Conservation (phyloP, 1,284 basidiomycete species). For the Sporisorium scitamineum region DNA sequence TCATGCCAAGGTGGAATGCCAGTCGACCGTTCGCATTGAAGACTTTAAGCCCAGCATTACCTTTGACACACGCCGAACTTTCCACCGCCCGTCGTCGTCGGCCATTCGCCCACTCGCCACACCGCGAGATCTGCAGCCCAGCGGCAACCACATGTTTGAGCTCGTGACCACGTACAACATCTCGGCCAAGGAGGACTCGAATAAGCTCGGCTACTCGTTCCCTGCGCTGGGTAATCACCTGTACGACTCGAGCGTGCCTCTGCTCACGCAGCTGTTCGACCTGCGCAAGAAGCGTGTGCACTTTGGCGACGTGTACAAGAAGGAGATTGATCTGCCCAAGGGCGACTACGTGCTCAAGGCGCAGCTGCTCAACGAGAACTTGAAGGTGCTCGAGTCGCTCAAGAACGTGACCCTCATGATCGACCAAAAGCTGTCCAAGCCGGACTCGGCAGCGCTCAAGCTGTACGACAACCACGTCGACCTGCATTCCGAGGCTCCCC, state of each 20-base stretch:
- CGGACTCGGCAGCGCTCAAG: conserved; percentile 61
- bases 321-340: conserved; percentile 65
- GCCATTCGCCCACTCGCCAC: conserved; percentile 59
- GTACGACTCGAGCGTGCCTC: conserved; percentile 67
- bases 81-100: conserved; percentile 61
- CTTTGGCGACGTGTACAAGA: conserved; percentile 69
- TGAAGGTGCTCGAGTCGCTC: conserved; percentile 63
- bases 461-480: conserved; percentile 68
- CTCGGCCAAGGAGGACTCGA: conserved; percentile 60
- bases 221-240: conserved; percentile 65
- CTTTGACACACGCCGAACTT: conserved; percentile 66
- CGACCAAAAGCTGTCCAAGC: conserved; percentile 67
- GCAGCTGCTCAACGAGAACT: conserved; percentile 61
- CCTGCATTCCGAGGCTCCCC: conserved; percentile 49
- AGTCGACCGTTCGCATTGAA: conserved; percentile 64
- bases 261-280: conserved; percentile 67
- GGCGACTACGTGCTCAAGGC: conserved; percentile 68
- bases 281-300: conserved; percentile 60
- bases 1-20: conserved; percentile 60
- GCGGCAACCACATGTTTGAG: conserved; percentile 65
- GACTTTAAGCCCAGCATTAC: conserved; percentile 63
- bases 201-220: conserved; percentile 58
- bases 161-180: conserved; percentile 68
- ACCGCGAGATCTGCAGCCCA: conserved; percentile 64
- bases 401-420: conserved; percentile 63